phyloP scores from a whole-genome alignment of 1,284 basidiomycete species.

The Gomphus bonarii region DNA sequence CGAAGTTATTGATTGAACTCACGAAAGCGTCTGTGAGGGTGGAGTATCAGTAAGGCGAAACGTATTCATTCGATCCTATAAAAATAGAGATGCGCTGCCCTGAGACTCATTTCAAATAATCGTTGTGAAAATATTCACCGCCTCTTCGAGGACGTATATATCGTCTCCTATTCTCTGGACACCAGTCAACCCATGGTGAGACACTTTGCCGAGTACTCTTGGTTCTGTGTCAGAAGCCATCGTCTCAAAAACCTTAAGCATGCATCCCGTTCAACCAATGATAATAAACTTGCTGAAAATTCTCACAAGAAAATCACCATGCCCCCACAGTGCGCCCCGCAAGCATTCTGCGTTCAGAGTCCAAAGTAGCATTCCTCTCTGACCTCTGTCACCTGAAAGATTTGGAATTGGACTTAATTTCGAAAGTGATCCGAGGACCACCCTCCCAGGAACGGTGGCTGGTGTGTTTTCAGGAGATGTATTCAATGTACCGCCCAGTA shows the following conservation, averaged over 20 bases:
- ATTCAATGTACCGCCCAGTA: background rate
- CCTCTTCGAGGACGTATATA: background rate
- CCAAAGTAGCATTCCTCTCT: slow-evolving; percentile 2
- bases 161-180: background rate
- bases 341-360: background rate
- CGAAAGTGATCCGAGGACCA: background rate
- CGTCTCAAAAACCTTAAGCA: background rate
- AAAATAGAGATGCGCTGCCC: background rate
- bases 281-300: background rate
- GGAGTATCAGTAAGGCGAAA: background rate
- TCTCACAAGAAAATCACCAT: background rate
- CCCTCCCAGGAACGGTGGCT: slow-evolving; percentile 1
- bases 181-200: background rate
- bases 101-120: background rate
- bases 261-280: background rate
- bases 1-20: background rate
- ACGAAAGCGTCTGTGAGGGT: background rate
- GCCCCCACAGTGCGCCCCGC: slow-evolving; percentile 4
- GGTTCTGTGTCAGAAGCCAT: background rate
- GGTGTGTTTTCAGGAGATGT: background rate
- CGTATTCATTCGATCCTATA: background rate
- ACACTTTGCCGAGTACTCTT: background rate
- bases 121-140: background rate
- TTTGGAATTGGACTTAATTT: background rate
- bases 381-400: background rate